phyloP scores from a whole-genome alignment of 805 yeast species.

The Saccharomycopsis fermentans region DNA sequence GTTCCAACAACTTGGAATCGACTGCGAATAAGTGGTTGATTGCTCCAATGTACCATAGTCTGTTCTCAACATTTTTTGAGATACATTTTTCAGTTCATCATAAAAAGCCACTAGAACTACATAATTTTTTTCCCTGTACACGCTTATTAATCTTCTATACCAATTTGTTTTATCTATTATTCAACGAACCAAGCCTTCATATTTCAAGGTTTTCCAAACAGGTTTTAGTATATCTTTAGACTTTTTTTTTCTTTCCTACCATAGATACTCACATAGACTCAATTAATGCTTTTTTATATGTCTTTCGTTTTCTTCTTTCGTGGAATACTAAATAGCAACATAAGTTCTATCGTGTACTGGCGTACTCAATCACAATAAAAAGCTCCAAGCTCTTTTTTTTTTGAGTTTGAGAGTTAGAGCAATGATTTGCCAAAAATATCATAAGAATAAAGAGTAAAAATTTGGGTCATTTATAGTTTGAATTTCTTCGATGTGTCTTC shows the following conservation, averaged over 20 bases:
- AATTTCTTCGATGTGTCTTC: neutral
- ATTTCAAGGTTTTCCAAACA: neutral
- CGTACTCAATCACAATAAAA: no score
- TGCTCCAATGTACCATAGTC: neutral
- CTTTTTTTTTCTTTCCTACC: neutral
- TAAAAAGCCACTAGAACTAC: neutral
- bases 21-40: neutral
- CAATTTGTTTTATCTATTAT: neutral
- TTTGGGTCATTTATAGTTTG: neutral
- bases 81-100: neutral
- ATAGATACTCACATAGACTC: neutral
- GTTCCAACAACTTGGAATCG: conserved; percentile 13
- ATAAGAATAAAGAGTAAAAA: no score
- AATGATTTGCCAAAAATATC: no score
- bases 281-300: neutral
- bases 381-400: no score
- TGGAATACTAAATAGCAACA: no score
- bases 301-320: no score
- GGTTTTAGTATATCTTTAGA: neutral
- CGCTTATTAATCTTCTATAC: neutral
- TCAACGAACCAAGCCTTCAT: neutral
- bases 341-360: no score
- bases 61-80: neutral
- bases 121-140: neutral
- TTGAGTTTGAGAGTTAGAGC: no score